Base-by-base conservation (phyloP, 768 basidiomycete species). In the Russula virescens region DNA sequence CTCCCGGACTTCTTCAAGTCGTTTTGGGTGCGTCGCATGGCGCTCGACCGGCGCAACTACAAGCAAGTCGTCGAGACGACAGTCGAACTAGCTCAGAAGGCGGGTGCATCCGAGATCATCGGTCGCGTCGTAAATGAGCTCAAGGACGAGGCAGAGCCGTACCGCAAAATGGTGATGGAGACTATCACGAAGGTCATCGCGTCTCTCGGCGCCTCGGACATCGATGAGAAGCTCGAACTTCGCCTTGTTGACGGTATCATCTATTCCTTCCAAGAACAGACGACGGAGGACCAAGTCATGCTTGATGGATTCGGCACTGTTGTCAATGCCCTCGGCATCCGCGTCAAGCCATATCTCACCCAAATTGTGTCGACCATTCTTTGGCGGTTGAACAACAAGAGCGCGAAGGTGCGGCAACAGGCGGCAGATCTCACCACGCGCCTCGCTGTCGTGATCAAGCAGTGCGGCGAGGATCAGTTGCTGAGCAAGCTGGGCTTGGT, bases 111-210 rank as follows among this genome's bases (percentile, higher is more conserved):
- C 9, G 96, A 98, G 75, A 98, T 99, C 62, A 93, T 98, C 26
- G 91, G 93, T 7, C 76, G 86, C 60, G 81, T 89, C 66, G 87
- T 87, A 58, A 94, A 94, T 72, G 94, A 94, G 71, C 78, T 97
- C 66, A 97, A 95, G 79, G 88, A 91, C 70, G 89, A 89, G 72
- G 87, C 88, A 16, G 91, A 94, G 74, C 91, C 91, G 5, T 94
- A 92, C 76, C 80, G 94, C 67, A 98, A 98, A 82, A 99, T 99
- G 97, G 94, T 97, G 52, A 99, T 99, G 97, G 97, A 99, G 78
- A 98, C 97, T 0, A 97, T 98, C 68, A 98, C 94, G 23, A 96
- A 97, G 73, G 97, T 99, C 51, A 81, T 99, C 54, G 86, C 88
- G 18, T 90, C 88, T 7, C 84, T 96, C 1, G 95, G 97, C 55